Conservation (phyloP, 2,329 filamentous ascomycete species). For the Botrytis elliptica region DNA sequence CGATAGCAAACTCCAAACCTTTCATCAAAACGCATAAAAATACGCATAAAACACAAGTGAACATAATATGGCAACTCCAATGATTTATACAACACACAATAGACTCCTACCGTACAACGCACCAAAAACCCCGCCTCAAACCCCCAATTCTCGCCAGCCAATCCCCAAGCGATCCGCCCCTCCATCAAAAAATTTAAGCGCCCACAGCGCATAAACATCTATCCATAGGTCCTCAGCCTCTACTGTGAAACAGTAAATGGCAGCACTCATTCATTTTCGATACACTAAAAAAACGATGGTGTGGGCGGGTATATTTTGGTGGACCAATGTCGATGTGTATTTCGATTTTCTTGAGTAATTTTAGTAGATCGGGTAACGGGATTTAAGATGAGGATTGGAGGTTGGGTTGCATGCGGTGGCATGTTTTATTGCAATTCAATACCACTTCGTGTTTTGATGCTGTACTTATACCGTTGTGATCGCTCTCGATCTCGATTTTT, state of each 20-base stretch:
- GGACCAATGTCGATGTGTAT: background rate
- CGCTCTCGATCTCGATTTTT: background rate
- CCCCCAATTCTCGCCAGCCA: background rate
- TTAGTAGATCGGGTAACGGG: background rate
- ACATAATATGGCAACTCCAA: background rate
- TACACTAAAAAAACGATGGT: background rate
- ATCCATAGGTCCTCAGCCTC: background rate
- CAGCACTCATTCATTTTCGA: background rate
- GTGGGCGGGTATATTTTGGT: background rate
- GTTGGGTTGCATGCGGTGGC: background rate
- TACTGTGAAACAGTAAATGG: background rate
- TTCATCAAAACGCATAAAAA: background rate
- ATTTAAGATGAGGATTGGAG: conserved; percentile 2
- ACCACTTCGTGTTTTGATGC: background rate
- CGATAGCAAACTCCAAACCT: background rate
- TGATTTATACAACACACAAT: background rate
- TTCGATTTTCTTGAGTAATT: background rate
- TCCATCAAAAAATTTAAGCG: conserved; percentile 3
- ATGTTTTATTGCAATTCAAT: background rate
- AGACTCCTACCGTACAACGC: background rate
- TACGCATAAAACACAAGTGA: background rate
- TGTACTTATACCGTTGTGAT: conserved; percentile 7
- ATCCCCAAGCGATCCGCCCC: background rate
- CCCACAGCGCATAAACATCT: background rate
- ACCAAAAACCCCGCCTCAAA: background rate